Evolutionary conservation across 306 rosid genomes (phyloP), one percentile per base, ranked within the genome.

Genomic region (Quercus cerris): DNA sequence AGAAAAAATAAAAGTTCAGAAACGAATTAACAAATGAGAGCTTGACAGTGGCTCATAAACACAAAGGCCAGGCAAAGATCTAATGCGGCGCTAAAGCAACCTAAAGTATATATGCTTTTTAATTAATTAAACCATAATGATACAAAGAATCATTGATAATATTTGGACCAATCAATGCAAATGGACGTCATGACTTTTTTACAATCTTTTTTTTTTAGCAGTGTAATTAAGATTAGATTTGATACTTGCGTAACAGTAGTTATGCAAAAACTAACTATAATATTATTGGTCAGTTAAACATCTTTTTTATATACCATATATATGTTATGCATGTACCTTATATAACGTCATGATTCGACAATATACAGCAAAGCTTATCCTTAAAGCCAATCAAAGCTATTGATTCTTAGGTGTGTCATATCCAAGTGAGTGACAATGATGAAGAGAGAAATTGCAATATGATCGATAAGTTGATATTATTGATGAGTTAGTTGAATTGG

Each of bases 21-120:
- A 71, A 83, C 18, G 30, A 78, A 86, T 74, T 59, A 77, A 77
- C 89, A 88, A 88, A 82, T 81, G 51, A 82, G 35, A 61, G 77
- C 68, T 56, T 56, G 56, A 84, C 89, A 89, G 75, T 52, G 25
- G 33, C 81, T 74, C 78, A 77, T 73, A 62, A 77, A 76, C 78
- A 71, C 72, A 76, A 79, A 77, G 80, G 52, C 71, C 82, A 85
- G 86, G 67, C 76, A 72, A 77, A 85, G 90, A 87, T 81, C 85
- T 55, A 81, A 89, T 81, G 81, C 85, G 89, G 89, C 94, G 84
- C 82, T 78, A 91, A 89, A 92, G 92, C 84, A 81, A 81, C 79
- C 75, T 82, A 92, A 90, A 93, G 94, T 89, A 86, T 86, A 89
- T 89, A 91, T 91, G 92, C 92, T 91, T 90, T 84, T 80, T 84